Evolutionary conservation across 352 stramenopile species (phyloP), one percentile per base, ranked within the genome.

Genomic region (Nothophytophthora sp.): DNA sequence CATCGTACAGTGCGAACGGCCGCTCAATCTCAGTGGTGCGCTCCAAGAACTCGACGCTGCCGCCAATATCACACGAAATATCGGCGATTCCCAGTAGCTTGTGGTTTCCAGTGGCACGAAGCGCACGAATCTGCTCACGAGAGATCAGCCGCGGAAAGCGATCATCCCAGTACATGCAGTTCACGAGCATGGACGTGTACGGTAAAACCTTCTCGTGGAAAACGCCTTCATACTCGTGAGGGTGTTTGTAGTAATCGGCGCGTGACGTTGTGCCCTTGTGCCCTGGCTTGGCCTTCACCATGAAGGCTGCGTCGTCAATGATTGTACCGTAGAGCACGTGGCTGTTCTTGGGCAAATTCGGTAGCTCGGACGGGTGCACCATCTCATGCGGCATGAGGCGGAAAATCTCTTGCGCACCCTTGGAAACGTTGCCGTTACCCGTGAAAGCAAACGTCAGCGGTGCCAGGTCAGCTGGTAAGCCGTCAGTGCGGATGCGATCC

Each of bases 151-250:
- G 74, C 22, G 96, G 95, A 66, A 95, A 95, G 4, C 91, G 81
- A 42, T 97, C 77, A 48, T 99, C 95, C 96, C 96, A 99, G 72
- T 98, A 99, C 67, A 97, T 98, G 60, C 91, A 92, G 73, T 98
- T 98, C 40, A 98, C 77, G 19, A 99, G 63, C 57, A 98, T 94
- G 28, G 92, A 97, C 44, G 82, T 76, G 58, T 97, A 84, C 5
- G 93, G 93, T 36, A 92, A 79, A 46, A 98, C 70, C 16, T 75
- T 84, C 52, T 96, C 66, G 46, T 97, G 83, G 73, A 99, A 99
- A 25, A 85, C 77, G 39, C 75, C 66, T 42, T 96, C 81, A 69
- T 98, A 99, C 27, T 86, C 50, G 33, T 92, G 72, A 3, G 96
- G 92, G 61, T 98, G 75, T 44, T 82, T 69, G 55, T 96, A 96